Base-by-base conservation (phyloP, 2,329 filamentous ascomycete species). In the Elsinoe batatas region DNA sequence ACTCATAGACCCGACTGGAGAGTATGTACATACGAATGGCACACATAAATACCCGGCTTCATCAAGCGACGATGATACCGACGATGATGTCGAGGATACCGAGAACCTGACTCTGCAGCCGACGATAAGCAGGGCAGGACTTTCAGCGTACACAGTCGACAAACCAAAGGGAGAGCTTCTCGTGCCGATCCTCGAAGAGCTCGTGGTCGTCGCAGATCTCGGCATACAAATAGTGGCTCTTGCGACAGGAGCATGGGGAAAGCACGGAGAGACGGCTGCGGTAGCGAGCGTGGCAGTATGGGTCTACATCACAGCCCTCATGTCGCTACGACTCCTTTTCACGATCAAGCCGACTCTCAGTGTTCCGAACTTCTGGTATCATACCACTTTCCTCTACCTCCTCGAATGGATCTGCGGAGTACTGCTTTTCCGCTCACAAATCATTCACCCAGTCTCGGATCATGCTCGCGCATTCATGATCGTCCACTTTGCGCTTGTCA, bases 371-470 rank as follows among this genome's bases (percentile, higher is more conserved):
- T 74, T 97, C 7, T 98, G 93, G 93, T 91, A 91, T 67, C 93
- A 98, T 70, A 97, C 93, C 0, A 87, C 89, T 17, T 73, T 79
- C 60, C 82, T 98, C 54, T 98, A 98, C 70, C 79, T 80, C 55
- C 74, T 83, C 54, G 85, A 91, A 68, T 98, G 91, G 89, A 65
- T 93, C 4, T 84, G 91, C 64, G 77, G 79, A 7, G 60, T 91
- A 20, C 75, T 89, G 62, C 71, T 91, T 5, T 93, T 97, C 74
- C 88, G 93, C 57, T 95, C 91, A 2, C 84, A 81, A 53, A 72
- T 97, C 57, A 83, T 97, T 59, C 85, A 93, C 68, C 85, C 88
- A 0, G 77, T 75, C 50, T 87, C 87, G 6, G 71, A 68, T 54
- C 69, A 83, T 37, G 75, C 82, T 3, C 79, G 85, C 66, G 76